phyloP scores from a whole-genome alignment of 441 rosid species.

The Manihot esculenta region DNA sequence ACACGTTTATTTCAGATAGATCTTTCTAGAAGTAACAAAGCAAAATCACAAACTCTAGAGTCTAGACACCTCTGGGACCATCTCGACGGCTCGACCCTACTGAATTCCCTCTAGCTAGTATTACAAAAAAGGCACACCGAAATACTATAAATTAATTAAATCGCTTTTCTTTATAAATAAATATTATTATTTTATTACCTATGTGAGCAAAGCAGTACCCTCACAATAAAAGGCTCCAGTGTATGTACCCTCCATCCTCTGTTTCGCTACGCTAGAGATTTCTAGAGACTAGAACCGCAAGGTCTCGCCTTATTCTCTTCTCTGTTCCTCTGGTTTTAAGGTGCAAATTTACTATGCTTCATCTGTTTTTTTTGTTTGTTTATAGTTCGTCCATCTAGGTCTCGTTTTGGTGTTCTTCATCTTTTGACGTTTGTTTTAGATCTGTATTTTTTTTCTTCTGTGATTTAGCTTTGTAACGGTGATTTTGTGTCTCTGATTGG shows the following conservation, averaged over 20 bases:
- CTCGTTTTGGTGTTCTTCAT: neutral
- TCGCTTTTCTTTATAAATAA: too few species aligned
- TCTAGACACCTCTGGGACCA: constrained; percentile 32
- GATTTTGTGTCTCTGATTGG: neutral
- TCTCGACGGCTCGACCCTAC: neutral
- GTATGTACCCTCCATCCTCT: neutral
- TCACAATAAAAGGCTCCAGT: too few species aligned
- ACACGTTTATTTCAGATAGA: constrained; percentile 8
- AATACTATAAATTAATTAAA: neutral
- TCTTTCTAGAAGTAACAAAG: constrained; percentile 33
- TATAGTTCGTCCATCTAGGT: neutral
- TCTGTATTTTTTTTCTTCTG: constrained; percentile 21
- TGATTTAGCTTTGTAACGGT: constrained; percentile 11
- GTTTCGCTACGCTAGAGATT: neutral
- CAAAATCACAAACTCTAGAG: neutral
- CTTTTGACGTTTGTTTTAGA: constrained; percentile 5
- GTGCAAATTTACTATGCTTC: neutral
- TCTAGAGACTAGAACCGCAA: constrained; percentile 17
- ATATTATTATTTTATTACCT: neutral
- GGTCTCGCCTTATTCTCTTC: neutral
- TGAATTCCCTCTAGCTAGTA: neutral
- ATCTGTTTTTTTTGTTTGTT: neutral
- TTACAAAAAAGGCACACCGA: neutral
- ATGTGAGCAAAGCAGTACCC: neutral
- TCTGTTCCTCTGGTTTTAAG: neutral